Evolutionary conservation across 78 protist genomes (phyloP), one percentile per base, ranked within the genome.

Genomic region (Dictyostelium discoideum): DNA sequence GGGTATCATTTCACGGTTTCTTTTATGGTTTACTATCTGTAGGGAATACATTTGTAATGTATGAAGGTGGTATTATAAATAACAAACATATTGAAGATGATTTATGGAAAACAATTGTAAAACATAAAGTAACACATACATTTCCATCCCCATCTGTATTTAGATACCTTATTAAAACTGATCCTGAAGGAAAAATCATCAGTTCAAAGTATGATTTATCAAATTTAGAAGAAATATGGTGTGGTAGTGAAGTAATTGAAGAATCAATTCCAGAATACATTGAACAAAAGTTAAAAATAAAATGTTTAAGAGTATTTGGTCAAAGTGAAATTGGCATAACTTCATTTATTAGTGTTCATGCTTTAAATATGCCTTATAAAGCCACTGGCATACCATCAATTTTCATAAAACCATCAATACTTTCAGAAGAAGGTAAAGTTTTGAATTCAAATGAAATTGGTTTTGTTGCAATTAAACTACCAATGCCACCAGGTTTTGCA

Each of bases 401-500:
- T 14, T 29, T 20, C 22, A 5, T 50, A 3, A 82, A 32, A 3
- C 14, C 60, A 29, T 3, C 2, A 16, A 50, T 82, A 6, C 14
- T 82, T 20, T 44, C 65, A 16, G 39, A 13, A 54, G 18, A 50
- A 8, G 44, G 74, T 82, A 26, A 48, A n/a, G 40, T 79, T 22
- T 29, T n/a, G 20, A 86, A 22, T 26, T 18, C 5, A 5, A 94
- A 72, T 29, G 83, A 63, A 18, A 80, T n/a, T 26, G 98, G 97
- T 24, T 85, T 86, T 26, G 4, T 97, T 5, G 95, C 26, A 2
- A 39, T 90, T 0, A 96, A 92, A 63, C 60, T 92, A 16, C 98
- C 98, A 22, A 46, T 97, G 6, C 98, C 97, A 24, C 98, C 98
- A 3, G 96, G 97, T 3, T 85, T 74, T 46, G 26, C 87, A 14